Percentiles rank a stretch among this genome's conserved stretches.
Evolutionary conservation across 2,329 filamentous ascomycete species (phyloP).

Genomic region (Fusarium metavorans): DNA sequence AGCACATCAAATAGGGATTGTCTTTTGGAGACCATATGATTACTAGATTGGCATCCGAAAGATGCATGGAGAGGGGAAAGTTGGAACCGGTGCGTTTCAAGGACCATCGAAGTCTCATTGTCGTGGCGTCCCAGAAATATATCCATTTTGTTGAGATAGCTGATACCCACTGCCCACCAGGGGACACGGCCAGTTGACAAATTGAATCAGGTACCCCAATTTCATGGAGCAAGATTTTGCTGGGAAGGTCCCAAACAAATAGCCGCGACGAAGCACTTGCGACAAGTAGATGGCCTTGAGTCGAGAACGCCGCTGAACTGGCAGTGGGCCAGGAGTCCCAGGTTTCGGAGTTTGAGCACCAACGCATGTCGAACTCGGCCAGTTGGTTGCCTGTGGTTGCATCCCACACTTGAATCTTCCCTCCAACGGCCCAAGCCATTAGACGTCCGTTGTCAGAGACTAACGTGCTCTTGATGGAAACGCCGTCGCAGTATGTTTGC

Average conservation of each 20-base stretch:
- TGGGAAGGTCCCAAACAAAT: background rate
- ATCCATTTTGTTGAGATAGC: background rate
- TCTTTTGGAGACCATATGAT: background rate
- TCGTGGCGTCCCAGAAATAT: background rate
- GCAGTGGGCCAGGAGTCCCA: fast-evolving
- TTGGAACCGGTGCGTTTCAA: too few species aligned
- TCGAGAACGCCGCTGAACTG: too few species aligned
- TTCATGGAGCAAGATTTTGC: background rate
- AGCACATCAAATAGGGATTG: too few species aligned
- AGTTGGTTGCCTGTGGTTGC: background rate
- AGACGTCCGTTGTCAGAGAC: background rate
- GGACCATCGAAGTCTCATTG: background rate
- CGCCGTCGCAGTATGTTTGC: background rate
- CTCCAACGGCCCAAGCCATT: background rate
- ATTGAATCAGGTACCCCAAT: background rate
- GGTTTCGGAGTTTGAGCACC: too few species aligned
- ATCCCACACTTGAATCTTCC: background rate
- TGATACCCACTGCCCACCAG: background rate
- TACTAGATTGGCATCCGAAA: background rate
- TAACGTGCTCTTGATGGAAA: background rate
- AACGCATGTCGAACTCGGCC: too few species aligned
- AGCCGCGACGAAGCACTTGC: background rate
- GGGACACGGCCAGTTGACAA: background rate
- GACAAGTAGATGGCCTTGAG: too few species aligned
- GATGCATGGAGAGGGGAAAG: too few species aligned